Evolutionary conservation across 2,329 filamentous ascomycete genomes (phyloP).

Genomic region (Aureobasidium namibiae): DNA sequence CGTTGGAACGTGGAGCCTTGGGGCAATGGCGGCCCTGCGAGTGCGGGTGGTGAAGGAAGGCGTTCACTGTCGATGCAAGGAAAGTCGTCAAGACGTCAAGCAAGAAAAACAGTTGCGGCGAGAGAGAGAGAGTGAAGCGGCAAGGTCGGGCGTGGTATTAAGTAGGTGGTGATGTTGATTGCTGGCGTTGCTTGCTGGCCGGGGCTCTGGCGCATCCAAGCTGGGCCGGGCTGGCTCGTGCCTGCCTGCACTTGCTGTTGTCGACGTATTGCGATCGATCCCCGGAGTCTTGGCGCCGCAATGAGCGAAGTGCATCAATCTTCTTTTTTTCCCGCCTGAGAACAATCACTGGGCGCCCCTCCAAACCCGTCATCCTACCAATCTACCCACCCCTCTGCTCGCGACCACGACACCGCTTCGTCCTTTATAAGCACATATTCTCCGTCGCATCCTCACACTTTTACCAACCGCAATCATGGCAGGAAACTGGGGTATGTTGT

Average conservation of each 20-base stretch:
- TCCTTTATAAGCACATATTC: neutral
- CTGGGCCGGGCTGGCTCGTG: neutral
- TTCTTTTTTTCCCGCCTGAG: neutral
- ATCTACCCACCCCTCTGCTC: neutral
- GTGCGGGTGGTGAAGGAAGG: neutral
- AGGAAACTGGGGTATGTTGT: conserved; percentile 15
- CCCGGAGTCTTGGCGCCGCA: neutral
- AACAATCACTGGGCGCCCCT: conserved; percentile 7
- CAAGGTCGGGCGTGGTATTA: neutral
- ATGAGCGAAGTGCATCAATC: neutral
- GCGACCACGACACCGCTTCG: neutral
- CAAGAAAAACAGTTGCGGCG: neutral
- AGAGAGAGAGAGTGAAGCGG: neutral
- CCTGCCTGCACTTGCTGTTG: neutral
- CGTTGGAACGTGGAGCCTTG: neutral
- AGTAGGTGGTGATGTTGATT: neutral
- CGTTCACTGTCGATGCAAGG: conserved; percentile 20
- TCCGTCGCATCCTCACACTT: neutral
- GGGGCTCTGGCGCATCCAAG: neutral
- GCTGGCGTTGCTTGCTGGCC: neutral
- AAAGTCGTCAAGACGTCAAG: conserved; percentile 25
- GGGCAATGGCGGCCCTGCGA: conserved; percentile 7
- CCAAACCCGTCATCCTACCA: conserved; percentile 7
- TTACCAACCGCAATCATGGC: conserved; percentile 15
- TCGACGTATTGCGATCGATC: neutral